Conservation (phyloP, 2,329 filamentous ascomycete species). For the Ophiostoma sp. region DNA sequence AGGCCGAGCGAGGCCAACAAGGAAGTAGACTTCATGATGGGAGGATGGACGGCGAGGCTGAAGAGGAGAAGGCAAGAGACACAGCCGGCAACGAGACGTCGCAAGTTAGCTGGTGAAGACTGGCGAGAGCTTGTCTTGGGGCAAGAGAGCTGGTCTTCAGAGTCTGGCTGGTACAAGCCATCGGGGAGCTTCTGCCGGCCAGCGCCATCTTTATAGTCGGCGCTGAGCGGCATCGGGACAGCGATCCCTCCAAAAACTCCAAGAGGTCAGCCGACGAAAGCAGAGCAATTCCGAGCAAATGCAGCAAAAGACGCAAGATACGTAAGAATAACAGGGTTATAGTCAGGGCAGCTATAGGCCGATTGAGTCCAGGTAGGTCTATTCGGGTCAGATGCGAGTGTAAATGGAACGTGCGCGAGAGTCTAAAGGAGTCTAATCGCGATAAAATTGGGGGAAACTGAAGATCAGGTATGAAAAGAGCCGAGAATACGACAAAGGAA, state of each 20-base stretch:
- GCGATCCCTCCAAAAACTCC: background rate
- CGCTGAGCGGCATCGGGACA: background rate
- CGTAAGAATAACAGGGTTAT: background rate
- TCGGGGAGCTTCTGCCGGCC: background rate
- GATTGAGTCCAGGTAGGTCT: background rate
- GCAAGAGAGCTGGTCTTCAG: background rate
- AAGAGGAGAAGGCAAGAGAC: background rate
- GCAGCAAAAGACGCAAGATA: constrained; percentile 12
- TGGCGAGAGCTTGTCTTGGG: background rate
- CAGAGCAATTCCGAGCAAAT: background rate
- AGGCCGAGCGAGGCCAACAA: constrained; percentile 14
- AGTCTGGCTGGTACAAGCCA: background rate
- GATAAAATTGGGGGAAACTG: background rate
- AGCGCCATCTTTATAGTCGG: constrained; percentile 10
- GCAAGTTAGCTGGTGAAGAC: background rate
- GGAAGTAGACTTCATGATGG: background rate
- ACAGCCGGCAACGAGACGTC: background rate
- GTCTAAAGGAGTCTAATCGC: background rate
- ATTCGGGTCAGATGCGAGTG: background rate
- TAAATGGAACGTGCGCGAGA: background rate
- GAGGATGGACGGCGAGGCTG: background rate
- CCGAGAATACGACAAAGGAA: constrained; percentile 1
- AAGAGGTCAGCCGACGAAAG: background rate
- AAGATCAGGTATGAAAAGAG: constrained; percentile 2
- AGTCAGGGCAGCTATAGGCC: background rate